Evolutionary conservation across 352 stramenopile species (phyloP), one percentile per base, ranked within the genome.

Genomic region (Aphanomyces cochlioides): DNA sequence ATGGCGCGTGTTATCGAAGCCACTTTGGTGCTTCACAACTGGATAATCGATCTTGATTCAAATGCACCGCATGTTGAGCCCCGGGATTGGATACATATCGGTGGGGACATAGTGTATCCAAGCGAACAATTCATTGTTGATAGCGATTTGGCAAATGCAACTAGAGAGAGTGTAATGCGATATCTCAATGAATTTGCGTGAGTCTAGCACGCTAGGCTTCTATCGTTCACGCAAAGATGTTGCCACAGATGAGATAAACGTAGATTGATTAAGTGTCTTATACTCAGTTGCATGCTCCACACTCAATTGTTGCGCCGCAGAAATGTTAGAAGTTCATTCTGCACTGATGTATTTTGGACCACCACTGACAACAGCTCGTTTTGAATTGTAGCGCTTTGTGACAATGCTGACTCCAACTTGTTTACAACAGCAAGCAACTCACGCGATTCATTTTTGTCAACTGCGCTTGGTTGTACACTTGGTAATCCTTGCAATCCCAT

Each of bases 71-170:
- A 53, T 1, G 13, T 19, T 53, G 45, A 15, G 13, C n/a, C 45
- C 1, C 45, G 45, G 13, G 45, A 53, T 53, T 53, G 45, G 45
- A 53, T 53, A 2, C 45, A 53, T 53, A 15, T 53, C 2, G 45
- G 45, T 53, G 45, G 45, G 13, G 45, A 53, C n/a, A 53, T 53
- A n/a, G 45, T 53, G 13, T 19, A 53, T 53, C n/a, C 45, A 15
- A 53, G 45, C 45, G 45, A 53, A 53, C 1, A 53, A 53, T 53
- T n/a, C n/a, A n/a, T 19, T 19, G n/a, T 53, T 53, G 45, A 53
- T 53, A 53, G n/a, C 2, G 1, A 53, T 53, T n/a, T 53, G 13
- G 45, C 45, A 53, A 53, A 53, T n/a, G 45, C 45, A 15, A 53
- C 45, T 2, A 15, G 45, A 53, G 45, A 53, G 13, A 53, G 45